Conservation (phyloP, 2,329 filamentous ascomycete genomes). For the Cylindrodendrum hubeiense region DNA sequence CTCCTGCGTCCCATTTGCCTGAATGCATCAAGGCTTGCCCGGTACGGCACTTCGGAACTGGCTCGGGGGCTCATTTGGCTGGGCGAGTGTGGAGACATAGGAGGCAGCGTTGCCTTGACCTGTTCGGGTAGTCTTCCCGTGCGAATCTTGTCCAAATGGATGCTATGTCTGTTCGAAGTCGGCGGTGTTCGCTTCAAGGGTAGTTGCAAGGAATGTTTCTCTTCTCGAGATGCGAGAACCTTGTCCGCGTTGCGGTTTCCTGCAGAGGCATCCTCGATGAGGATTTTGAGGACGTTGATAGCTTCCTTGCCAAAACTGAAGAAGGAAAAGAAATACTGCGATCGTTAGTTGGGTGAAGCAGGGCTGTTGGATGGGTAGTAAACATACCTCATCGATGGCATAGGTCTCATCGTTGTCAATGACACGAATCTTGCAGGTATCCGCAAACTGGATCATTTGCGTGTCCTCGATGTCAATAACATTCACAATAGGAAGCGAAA, state of each 20-base stretch:
- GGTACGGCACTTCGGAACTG: constrained; percentile 63
- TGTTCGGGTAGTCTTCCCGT: constrained; percentile 63
- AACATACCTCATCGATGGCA: constrained; percentile 87
- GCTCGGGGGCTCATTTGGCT: constrained; percentile 63
- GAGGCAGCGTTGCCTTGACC: constrained; percentile 72
- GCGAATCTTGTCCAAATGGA: constrained; percentile 48
- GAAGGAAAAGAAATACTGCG: constrained; percentile 94
- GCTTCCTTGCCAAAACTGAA: constrained; percentile 89
- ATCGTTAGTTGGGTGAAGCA: constrained; percentile 12
- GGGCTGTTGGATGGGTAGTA: neutral
- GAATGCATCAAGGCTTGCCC: constrained; percentile 67
- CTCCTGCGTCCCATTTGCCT: constrained; percentile 63
- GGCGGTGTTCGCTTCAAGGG: constrained; percentile 39
- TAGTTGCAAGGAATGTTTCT: constrained; percentile 30
- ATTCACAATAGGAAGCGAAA: constrained; percentile 88
- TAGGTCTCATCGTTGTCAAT: constrained; percentile 95
- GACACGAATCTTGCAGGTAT: constrained; percentile 93
- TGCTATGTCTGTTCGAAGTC: constrained; percentile 43
- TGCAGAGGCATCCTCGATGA: constrained; percentile 74
- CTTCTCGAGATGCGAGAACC: constrained; percentile 29
- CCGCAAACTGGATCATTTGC: constrained; percentile 89
- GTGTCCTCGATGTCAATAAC: constrained; percentile 94
- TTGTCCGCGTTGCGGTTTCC: constrained; percentile 49
- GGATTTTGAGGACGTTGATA: constrained; percentile 78
- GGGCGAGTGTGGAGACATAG: constrained; percentile 60